Base-by-base conservation (phyloP, 345 rosid species). In the Draba incana region DNA sequence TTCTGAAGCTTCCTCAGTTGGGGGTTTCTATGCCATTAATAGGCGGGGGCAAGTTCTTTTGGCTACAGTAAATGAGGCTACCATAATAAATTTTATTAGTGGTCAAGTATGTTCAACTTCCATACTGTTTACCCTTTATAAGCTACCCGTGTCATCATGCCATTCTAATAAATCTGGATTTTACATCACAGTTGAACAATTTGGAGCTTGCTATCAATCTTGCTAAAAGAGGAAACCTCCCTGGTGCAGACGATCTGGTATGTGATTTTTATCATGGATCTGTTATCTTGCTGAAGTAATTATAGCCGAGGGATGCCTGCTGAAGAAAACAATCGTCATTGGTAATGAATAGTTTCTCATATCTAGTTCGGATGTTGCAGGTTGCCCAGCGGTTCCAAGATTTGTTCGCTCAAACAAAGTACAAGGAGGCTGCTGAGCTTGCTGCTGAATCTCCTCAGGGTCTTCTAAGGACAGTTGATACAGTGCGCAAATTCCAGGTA, bases 371-470 rank as follows among this genome's bases (percentile, higher is more conserved):
- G 42, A 71, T 67, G 28, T 78, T 55, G 70, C 82, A 95, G 99
- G 99, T 95, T 80, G 96, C 86, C 57, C 96, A 95, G 84, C 93
- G 97, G 66, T 95, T 95, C 77, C 98, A 95, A 83, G 99, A 92
- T 72, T 77, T 92, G 15, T 95, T 95, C 75, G 92, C 98, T 68
- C 99, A 95, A 71, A 92, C 96, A 25, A 95, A 95, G 81, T 95
- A 95, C 75, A 92, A 95, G 76, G 99, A 95, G 81, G 99, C 99
- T 47, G 99, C 99, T 66, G 99, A 95, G 81, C 97, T 95, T 67
- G 99, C 99, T 78, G 97, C 99, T 52, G 97, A 95, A 77, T 92
- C 99, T 63, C 99, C 99, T 7, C 98, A 88, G 68, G 99, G 99
- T 64, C 81, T 92, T 62, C 96, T 95, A 43, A 88, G 99, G 45